phyloP scores from a whole-genome alignment of 148 eudicot species.

The Agrostemma githago region DNA sequence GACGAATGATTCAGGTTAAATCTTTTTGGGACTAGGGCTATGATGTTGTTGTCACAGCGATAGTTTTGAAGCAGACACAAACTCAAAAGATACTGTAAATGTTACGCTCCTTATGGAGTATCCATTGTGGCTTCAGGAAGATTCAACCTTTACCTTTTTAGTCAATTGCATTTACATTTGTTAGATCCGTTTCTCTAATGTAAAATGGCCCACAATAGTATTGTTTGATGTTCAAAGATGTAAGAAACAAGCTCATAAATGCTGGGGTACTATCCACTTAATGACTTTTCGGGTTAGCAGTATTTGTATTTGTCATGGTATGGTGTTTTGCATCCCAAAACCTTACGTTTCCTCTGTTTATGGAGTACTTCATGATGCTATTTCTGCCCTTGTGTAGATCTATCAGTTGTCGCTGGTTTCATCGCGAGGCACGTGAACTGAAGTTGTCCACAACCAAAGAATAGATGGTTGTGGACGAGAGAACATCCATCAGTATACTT shows the following conservation, averaged over 20 bases:
- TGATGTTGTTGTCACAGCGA: too few species aligned
- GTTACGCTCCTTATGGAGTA: not conserved
- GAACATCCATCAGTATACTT: not conserved
- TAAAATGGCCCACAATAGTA: not conserved
- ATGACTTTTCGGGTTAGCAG: not conserved
- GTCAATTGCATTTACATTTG: not conserved
- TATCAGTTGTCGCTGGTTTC: not conserved
- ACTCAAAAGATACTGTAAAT: too few species aligned
- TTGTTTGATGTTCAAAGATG: not conserved
- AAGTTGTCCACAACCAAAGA: slow-evolving; percentile 5
- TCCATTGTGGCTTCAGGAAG: not conserved
- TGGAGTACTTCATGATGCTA: not conserved
- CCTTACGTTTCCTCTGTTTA: not conserved
- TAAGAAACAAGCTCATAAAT: not conserved
- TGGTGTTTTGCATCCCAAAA: not conserved
- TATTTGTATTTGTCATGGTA: too few species aligned
- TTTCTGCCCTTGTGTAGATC: slow-evolving; percentile 12
- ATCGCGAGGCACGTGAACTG: not conserved
- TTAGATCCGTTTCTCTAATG: not conserved
- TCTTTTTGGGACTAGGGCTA: too few species aligned
- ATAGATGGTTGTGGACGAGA: not conserved
- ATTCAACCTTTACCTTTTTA: not conserved
- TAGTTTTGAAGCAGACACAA: not conserved
- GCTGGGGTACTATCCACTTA: not conserved
- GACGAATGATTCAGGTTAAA: too few species aligned